Conservation (phyloP, 1,139 yeast species). For the Lodderomyces theae region DNA sequence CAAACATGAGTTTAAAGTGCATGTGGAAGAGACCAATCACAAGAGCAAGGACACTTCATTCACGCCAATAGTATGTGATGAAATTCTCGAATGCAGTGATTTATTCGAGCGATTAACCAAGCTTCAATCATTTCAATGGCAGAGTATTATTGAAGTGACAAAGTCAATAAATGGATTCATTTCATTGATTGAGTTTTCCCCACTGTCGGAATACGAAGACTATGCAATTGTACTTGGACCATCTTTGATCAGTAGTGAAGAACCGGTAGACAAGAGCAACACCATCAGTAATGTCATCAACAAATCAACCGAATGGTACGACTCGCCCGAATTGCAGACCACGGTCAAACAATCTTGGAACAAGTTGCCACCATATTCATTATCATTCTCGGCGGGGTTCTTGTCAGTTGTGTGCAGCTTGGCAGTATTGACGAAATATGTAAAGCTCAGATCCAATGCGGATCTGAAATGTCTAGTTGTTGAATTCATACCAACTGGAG, state of each 20-base stretch:
- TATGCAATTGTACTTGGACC: conserved; percentile 14
- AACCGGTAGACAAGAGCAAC: conserved; percentile 1
- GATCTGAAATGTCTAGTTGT: conserved; percentile 9
- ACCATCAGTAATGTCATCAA: conserved; percentile 7
- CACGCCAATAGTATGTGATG: conserved; percentile 17
- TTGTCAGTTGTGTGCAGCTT: conserved; percentile 29
- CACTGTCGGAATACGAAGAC: conserved; percentile 17
- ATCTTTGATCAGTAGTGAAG: conserved; percentile 5
- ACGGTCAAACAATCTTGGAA: conserved; percentile 36
- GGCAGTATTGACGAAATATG: conserved; percentile 22
- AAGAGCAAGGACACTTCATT: not conserved
- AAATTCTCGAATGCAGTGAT: conserved; percentile 19
- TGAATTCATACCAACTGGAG: conserved; percentile 10
- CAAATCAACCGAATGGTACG: conserved; percentile 21
- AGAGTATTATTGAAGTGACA: conserved; percentile 17
- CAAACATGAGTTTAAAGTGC: conserved; percentile 11
- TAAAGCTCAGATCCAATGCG: conserved; percentile 16
- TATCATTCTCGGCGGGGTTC: conserved; percentile 24
- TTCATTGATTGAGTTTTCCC: conserved; percentile 18
- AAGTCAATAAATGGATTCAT: conserved; percentile 15
- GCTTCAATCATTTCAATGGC: conserved; percentile 21
- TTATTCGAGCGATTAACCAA: conserved; percentile 18
- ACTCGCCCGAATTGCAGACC: conserved; percentile 21
- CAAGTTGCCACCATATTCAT: conserved; percentile 33
- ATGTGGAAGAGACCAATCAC: not conserved